These are phyloP conservation scores for Besnoitia besnoiti DNA, from an alignment of 169 alveolate genomes.

Conservation along the genomic window DNA sequence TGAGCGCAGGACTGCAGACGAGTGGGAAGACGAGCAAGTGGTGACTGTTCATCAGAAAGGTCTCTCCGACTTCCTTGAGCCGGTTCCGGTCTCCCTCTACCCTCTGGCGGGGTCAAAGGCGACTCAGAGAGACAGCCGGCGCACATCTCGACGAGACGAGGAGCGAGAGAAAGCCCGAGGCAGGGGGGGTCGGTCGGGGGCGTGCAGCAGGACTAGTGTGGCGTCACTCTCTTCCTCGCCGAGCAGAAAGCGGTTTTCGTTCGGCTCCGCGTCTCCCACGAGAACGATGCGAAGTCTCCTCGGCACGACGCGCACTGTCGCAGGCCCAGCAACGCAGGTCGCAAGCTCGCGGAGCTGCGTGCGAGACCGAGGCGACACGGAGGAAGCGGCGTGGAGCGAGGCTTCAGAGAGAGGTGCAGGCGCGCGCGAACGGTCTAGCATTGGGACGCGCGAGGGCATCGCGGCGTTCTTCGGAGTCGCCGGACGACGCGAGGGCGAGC, in stretches of 20 bases:
- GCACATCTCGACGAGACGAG: no score
- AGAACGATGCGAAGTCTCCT: not conserved
- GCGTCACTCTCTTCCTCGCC: not conserved
- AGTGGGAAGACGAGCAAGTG: not conserved
- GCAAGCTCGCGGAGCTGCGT: conserved; percentile 1
- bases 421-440: no score
- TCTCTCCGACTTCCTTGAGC: not conserved
- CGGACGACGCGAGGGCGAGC: not conserved
- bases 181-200: not conserved
- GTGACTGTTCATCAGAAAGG: not conserved
- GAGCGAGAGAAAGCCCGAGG: not conserved
- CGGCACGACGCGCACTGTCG: not conserved
- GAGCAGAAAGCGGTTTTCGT: not conserved
- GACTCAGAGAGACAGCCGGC: not conserved
- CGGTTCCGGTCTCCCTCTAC: not conserved
- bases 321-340: not conserved
- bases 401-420: not conserved
- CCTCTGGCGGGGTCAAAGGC: not conserved
- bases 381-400: not conserved
- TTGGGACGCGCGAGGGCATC: no score
- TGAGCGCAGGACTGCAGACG: no score
- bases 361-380: not conserved
- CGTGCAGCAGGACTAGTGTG: not conserved
- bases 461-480: not conserved
- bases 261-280: not conserved